phyloP scores from a whole-genome alignment of 805 yeast species.

The Candida parachauliodes region DNA sequence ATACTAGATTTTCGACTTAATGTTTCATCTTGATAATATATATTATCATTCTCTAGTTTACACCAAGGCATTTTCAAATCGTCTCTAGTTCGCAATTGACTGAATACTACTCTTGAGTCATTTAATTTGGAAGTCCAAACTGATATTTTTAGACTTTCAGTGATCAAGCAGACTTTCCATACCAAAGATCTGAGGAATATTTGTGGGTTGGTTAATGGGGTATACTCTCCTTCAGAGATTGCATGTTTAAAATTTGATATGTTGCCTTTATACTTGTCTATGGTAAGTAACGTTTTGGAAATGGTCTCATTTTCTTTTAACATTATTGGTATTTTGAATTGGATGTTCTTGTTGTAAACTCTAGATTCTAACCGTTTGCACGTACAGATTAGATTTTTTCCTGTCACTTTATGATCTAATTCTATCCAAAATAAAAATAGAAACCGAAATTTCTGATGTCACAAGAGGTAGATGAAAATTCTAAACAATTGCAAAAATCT shows the following conservation, averaged over 20 bases:
- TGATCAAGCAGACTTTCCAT: slow-evolving; percentile 37
- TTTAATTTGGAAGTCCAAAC: slow-evolving; percentile 29
- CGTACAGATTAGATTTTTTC: too few relatives aligned
- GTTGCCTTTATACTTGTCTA: slow-evolving; percentile 33
- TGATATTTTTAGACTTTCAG: slow-evolving; percentile 32
- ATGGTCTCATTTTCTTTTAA: slow-evolving; percentile 33
- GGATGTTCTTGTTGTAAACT: too few relatives aligned
- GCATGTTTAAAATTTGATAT: slow-evolving; percentile 22
- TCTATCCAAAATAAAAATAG: too few relatives aligned
- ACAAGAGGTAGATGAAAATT: neutral
- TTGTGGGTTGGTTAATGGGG: slow-evolving; percentile 14
- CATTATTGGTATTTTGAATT: too few relatives aligned
- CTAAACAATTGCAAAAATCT: slow-evolving; percentile 14
- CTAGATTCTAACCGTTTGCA: too few relatives aligned
- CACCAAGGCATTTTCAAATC: slow-evolving; percentile 40
- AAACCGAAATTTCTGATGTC: slow-evolving; percentile 1
- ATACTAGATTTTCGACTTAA: slow-evolving; percentile 13
- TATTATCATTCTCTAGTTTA: slow-evolving; percentile 25
- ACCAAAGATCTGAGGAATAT: slow-evolving; percentile 28
- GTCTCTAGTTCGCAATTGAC: slow-evolving; percentile 23
- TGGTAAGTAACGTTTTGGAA: slow-evolving; percentile 32
- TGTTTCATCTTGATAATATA: slow-evolving; percentile 20
- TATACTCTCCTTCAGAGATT: slow-evolving; percentile 27
- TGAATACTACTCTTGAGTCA: slow-evolving; percentile 31
- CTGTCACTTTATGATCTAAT: neutral